These are phyloP conservation scores for Durotheca rogersii DNA, from an alignment of 495 filamentous ascomycete species.

Conservation along the genomic window DNA sequence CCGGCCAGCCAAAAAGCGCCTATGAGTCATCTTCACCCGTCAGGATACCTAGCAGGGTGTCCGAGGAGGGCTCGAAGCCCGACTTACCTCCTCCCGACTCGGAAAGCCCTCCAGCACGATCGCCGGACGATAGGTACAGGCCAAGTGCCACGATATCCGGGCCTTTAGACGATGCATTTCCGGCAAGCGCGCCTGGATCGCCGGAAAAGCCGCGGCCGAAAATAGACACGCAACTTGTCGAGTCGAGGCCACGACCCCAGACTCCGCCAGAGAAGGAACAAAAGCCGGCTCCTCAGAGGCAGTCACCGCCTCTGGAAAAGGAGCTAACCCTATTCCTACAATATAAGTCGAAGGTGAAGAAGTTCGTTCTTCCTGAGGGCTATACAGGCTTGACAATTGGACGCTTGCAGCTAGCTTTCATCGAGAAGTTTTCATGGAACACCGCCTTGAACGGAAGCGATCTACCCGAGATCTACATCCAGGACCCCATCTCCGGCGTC, in stretches of 20 bases:
- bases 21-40: slow-evolving; percentile 59
- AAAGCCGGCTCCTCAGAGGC: slow-evolving; percentile 49
- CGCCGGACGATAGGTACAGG: slow-evolving; percentile 61
- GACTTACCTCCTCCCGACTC: slow-evolving; percentile 40
- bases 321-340: slow-evolving; percentile 95
- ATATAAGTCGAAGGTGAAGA: slow-evolving; percentile 96
- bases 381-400: slow-evolving; percentile 80
- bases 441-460: slow-evolving; percentile 91
- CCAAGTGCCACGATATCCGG: slow-evolving; percentile 55
- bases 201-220: slow-evolving; percentile 36
- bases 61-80: slow-evolving; percentile 55
- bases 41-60: slow-evolving; percentile 63
- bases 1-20: slow-evolving; percentile 42
- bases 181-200: slow-evolving; percentile 32
- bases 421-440: slow-evolving; percentile 98
- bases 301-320: slow-evolving; percentile 76
- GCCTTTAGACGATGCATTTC: slow-evolving; percentile 42
- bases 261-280: slow-evolving; percentile 46
- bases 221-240: slow-evolving; percentile 17
- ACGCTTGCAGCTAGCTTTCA: slow-evolving; percentile 92
- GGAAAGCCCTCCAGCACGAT: slow-evolving; percentile 54
- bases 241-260: slow-evolving; percentile 26
- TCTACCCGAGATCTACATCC: slow-evolving; percentile 95
- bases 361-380: slow-evolving; percentile 85
- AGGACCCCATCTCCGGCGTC: slow-evolving; percentile 91